Base-by-base conservation (phyloP, 2,329 filamentous ascomycete genomes). In the Epicoccum nigrum region DNA sequence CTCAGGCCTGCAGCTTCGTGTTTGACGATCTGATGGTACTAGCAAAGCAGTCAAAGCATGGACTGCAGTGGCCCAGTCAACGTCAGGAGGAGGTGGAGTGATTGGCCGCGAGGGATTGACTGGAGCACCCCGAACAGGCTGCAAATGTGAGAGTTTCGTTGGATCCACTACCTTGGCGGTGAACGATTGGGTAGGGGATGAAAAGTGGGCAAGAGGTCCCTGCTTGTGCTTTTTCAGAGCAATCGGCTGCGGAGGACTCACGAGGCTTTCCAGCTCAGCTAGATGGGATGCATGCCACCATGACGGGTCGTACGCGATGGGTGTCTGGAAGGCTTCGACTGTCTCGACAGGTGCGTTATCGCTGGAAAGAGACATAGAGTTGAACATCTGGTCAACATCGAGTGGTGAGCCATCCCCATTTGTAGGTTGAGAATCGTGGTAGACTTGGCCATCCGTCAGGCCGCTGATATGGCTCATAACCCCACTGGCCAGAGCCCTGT, bases 391-490 rank as follows among this genome's bases (percentile, higher is more conserved):
- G 5, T 79, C 78, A 82, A 86, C 86, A 55, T 87, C 85, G 40
- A 77, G 78, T 11, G 78, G 81, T 11, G 87, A 74, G 0, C 83
- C 81, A 45, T 71, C 76, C 0, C 83, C 81, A 45, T 71, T 76
- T 31, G 62, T 57, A 32, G 69, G 67, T 25, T 72, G 74, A 45
- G 56, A 13, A 1, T 67, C 55, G 6, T 58, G 56, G 19, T 49
- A 64, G 7, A 68, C 57, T 51, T 74, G 67, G 80, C 82, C 78
- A 32, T 85, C 84, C 32, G 85, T 86, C 31, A 99, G 81, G 5
- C 93, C 94, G 61, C 89, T 90, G 15, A 99, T 72, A 73, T 99
- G 94, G 70, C 92, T 96, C 51, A 97, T 77, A 3, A 97, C 87
- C 35, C 94, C 94, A 27, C 91, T 96, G 44, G 84, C 88, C 40